phyloP scores from a whole-genome alignment of 2,329 filamentous ascomycete species.

The Colletotrichum godetiae region DNA sequence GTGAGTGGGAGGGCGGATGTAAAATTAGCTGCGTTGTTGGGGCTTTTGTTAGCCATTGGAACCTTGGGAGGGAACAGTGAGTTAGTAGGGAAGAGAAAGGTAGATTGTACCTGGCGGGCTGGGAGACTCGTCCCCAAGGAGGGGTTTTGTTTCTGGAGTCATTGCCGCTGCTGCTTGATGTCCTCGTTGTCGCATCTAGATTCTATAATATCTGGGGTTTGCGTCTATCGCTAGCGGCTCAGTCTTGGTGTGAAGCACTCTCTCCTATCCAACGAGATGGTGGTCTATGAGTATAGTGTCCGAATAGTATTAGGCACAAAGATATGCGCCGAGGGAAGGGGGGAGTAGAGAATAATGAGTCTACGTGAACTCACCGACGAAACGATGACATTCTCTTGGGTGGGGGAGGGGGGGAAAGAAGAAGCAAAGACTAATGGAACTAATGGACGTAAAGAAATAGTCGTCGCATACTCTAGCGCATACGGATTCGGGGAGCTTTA shows the following conservation, averaged over 20 bases:
- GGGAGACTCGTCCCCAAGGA: background rate
- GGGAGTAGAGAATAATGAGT: background rate
- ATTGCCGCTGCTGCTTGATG: background rate
- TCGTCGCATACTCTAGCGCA: background rate
- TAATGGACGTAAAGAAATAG: background rate
- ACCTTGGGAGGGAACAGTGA: background rate
- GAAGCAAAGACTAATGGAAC: background rate
- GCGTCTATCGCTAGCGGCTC: background rate
- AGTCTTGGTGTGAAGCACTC: background rate
- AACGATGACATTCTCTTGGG: background rate
- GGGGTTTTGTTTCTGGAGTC: background rate
- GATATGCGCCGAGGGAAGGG: background rate
- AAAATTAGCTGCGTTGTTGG: slow-evolving; percentile 44
- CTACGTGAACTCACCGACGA: background rate
- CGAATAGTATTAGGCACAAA: background rate
- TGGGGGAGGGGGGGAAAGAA: background rate
- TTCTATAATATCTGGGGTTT: background rate
- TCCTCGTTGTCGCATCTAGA: background rate
- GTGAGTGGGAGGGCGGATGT: slow-evolving; percentile 44
- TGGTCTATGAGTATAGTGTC: background rate
- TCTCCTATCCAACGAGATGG: background rate
- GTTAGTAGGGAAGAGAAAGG: too few relatives aligned
- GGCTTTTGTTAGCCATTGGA: background rate
- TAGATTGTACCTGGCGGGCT: slow-evolving; percentile 4
- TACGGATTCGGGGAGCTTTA: background rate